phyloP scores from a whole-genome alignment of 768 basidiomycete species.

The Trametes sanguinea region DNA sequence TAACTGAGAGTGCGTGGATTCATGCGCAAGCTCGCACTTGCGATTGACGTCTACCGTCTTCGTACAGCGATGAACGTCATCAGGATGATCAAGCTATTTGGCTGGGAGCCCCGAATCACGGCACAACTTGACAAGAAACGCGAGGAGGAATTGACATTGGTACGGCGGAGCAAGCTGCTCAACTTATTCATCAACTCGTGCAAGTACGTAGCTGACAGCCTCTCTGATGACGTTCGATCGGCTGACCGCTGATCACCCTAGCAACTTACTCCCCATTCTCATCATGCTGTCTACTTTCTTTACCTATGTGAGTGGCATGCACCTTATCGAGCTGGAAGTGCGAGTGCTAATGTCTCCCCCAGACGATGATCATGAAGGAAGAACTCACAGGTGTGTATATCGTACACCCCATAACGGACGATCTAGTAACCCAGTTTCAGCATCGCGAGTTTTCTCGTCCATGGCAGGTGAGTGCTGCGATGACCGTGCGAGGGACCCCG shows the following conservation, averaged over 20 bases:
- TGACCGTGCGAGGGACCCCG: no score
- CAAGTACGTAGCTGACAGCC: constrained; percentile 37
- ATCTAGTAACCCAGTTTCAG: not conserved
- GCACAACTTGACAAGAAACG: constrained; percentile 55
- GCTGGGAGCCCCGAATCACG: constrained; percentile 48
- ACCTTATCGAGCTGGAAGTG: no score
- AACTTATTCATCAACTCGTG: constrained; percentile 46
- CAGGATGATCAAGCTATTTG: constrained; percentile 51
- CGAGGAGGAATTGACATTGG: constrained; percentile 57
- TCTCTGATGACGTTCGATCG: no score
- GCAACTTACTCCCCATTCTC: constrained; percentile 58
- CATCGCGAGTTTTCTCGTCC: constrained; percentile 21
- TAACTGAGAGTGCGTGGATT: constrained; percentile 41
- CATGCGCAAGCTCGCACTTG: not conserved
- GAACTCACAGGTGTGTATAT: constrained; percentile 33
- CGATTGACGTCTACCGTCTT: constrained; percentile 20
- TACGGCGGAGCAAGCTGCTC: constrained; percentile 54
- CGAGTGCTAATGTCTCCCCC: no score
- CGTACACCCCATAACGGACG: no score
- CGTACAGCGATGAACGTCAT: constrained; percentile 42
- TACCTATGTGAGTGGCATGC: constrained; percentile 47
- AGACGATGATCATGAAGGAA: constrained; percentile 42
- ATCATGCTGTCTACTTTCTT: constrained; percentile 68
- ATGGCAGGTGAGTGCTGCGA: constrained; percentile 17
- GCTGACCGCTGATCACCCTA: constrained; percentile 25